A percentile compares a stretch with the other conserved stretches of the same genome.
phyloP scores from a whole-genome alignment of 129 eudicot species.

The Sambucus nigra region DNA sequence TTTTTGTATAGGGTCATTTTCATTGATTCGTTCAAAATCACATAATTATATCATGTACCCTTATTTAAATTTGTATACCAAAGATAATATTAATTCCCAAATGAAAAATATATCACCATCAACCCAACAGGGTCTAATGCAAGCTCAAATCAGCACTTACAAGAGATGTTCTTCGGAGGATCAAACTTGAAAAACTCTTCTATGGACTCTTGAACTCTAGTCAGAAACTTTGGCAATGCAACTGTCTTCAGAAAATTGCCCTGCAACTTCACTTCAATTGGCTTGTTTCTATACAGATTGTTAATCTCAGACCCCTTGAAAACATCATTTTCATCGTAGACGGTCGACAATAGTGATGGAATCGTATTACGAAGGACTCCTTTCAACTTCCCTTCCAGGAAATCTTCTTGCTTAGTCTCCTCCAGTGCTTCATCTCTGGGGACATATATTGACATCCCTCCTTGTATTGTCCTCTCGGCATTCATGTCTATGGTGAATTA shows the following conservation, averaged over 20 bases:
- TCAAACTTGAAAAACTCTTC: constrained; percentile 62
- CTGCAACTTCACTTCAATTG: constrained; percentile 61
- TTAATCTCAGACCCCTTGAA: constrained; percentile 82
- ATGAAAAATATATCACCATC: no score
- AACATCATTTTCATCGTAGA: constrained; percentile 62
- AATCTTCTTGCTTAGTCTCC: constrained; percentile 70
- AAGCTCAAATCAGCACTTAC: no score
- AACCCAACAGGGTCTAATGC: no score
- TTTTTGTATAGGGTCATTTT: no score
- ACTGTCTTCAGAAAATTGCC: constrained; percentile 66
- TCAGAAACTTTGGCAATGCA: constrained; percentile 56
- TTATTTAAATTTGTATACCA: no score
- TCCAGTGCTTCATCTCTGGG: constrained; percentile 96
- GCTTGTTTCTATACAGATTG: constrained; percentile 74
- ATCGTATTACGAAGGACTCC: constrained; percentile 68
- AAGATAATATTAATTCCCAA: no score
- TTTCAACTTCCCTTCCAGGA: constrained; percentile 71
- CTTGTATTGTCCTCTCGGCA: constrained; percentile 81
- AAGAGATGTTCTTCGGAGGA: constrained; percentile 61
- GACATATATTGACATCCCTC: constrained; percentile 86
- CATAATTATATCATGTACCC: neutral
- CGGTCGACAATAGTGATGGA: constrained; percentile 68
- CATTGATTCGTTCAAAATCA: no score
- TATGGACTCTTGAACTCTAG: constrained; percentile 44
- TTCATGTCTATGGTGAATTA: constrained; percentile 32